phyloP scores from a whole-genome alignment of 805 yeast species.

The Candida multigemmis region DNA sequence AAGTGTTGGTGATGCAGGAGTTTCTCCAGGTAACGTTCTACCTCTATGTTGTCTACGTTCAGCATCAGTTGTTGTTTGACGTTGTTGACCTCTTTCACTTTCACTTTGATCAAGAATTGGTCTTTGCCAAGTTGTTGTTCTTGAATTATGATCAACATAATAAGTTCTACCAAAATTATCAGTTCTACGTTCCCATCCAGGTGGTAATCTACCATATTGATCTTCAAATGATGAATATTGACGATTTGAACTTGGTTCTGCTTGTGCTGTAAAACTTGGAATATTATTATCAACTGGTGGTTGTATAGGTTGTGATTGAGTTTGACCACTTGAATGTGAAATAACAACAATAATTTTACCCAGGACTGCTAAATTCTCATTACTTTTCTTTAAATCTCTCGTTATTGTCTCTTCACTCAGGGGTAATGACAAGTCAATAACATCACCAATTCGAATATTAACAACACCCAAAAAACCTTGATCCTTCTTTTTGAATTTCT shows the following conservation, averaged over 20 bases:
- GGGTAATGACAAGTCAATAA: constrained; percentile 53
- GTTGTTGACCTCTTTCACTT: constrained; percentile 52
- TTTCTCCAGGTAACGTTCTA: constrained; percentile 74
- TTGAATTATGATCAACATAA: constrained; percentile 94
- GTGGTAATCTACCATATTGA: constrained; percentile 91
- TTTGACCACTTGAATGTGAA: constrained; percentile 30
- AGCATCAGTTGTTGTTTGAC: constrained; percentile 67
- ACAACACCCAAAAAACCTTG: constrained; percentile 98
- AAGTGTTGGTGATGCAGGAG: constrained; percentile 26
- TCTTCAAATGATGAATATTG: constrained; percentile 94
- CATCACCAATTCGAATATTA: constrained; percentile 83
- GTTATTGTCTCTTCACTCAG: constrained; percentile 77
- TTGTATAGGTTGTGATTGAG: too few relatives aligned
- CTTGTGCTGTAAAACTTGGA: constrained; percentile 6
- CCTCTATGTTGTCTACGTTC: constrained; percentile 88
- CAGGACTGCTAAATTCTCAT: constrained; percentile 85
- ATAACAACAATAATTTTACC: constrained; percentile 82
- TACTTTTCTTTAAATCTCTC: constrained; percentile 83
- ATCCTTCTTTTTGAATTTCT: constrained; percentile 94
- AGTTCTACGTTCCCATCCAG: constrained; percentile 98
- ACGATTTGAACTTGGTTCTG: constrained; percentile 25
- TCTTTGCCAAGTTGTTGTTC: constrained; percentile 98
- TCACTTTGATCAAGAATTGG: constrained; percentile 82
- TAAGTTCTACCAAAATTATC: constrained; percentile 96
- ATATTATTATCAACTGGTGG: constrained; percentile 8